A percentile compares a stretch with the other conserved stretches of the same genome.
Evolutionary conservation across 78 protist species (phyloP).

Genomic region (Creolimax fragrantissima): DNA sequence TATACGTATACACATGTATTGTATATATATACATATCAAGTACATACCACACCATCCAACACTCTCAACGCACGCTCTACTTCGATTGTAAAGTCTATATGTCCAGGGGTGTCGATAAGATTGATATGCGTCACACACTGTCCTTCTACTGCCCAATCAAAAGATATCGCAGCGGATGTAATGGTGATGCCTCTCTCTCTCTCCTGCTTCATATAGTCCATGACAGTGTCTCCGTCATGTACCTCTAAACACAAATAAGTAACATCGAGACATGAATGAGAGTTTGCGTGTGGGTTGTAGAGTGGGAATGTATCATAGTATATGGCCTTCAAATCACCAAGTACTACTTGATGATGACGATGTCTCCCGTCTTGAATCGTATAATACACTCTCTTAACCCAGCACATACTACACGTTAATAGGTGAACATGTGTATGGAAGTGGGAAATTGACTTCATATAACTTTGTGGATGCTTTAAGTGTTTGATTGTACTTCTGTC

Average conservation of each 20-base stretch:
- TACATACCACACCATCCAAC: neutral
- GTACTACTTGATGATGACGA: too few relatives aligned
- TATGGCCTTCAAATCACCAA: too few relatives aligned
- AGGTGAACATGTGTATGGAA: too few relatives aligned
- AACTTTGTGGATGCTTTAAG: too few relatives aligned
- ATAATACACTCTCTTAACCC: too few relatives aligned
- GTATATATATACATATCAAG: neutral
- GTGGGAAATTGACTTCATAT: too few relatives aligned
- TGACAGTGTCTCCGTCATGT: slow-evolving; percentile 79
- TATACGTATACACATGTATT: slow-evolving; percentile 1
- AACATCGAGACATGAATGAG: neutral
- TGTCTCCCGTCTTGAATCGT: too few relatives aligned
- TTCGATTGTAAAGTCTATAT: slow-evolving; percentile 92
- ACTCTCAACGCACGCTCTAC: slow-evolving; percentile 76
- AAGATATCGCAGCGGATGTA: slow-evolving; percentile 65
- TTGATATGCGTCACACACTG: slow-evolving; percentile 28
- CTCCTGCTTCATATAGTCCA: slow-evolving; percentile 79
- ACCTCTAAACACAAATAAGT: slow-evolving; percentile 56
- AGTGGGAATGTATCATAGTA: too few relatives aligned
- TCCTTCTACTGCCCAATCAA: slow-evolving; percentile 50
- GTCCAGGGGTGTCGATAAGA: slow-evolving; percentile 95
- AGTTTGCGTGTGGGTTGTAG: neutral
- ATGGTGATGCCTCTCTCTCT: slow-evolving; percentile 90
- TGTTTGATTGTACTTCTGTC: too few relatives aligned
- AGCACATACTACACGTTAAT: too few relatives aligned